These are phyloP conservation scores for Amanita molliuscula DNA, from an alignment of 768 basidiomycete species.

Conservation along the genomic window DNA sequence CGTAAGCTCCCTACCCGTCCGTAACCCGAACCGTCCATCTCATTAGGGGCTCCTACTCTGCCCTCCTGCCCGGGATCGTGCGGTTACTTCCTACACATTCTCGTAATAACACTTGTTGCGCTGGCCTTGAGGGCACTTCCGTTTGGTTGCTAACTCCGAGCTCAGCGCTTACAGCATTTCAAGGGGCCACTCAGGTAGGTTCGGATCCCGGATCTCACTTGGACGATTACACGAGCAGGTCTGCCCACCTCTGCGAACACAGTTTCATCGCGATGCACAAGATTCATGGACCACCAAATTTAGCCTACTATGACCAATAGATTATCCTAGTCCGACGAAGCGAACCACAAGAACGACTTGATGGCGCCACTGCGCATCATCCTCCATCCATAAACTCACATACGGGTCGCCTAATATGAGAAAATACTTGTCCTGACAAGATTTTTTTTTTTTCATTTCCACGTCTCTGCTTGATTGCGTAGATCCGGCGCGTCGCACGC, in stretches of 20 bases:
- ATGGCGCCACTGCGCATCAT: too few species aligned
- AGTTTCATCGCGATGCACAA: too few species aligned
- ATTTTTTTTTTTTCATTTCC: background rate
- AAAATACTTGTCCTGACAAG: background rate
- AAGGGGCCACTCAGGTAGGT: background rate
- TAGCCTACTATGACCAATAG: too few species aligned
- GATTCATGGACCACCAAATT: too few species aligned
- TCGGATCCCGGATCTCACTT: background rate
- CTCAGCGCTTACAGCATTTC: background rate
- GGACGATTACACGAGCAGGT: background rate
- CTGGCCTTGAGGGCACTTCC: background rate
- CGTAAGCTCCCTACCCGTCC: background rate
- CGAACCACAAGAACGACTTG: too few species aligned
- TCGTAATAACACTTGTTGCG: background rate
- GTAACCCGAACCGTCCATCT: background rate
- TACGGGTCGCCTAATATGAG: background rate
- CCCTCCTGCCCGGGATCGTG: background rate
- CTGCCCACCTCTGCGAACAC: background rate
- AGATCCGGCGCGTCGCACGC: background rate
- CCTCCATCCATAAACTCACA: too few species aligned
- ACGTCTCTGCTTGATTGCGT: background rate
- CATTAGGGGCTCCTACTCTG: background rate
- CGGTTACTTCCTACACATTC: background rate
- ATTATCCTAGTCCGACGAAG: too few species aligned
- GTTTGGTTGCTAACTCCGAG: background rate